Conservation (phyloP, 768 basidiomycete genomes). For the Auriculariales sp. region DNA sequence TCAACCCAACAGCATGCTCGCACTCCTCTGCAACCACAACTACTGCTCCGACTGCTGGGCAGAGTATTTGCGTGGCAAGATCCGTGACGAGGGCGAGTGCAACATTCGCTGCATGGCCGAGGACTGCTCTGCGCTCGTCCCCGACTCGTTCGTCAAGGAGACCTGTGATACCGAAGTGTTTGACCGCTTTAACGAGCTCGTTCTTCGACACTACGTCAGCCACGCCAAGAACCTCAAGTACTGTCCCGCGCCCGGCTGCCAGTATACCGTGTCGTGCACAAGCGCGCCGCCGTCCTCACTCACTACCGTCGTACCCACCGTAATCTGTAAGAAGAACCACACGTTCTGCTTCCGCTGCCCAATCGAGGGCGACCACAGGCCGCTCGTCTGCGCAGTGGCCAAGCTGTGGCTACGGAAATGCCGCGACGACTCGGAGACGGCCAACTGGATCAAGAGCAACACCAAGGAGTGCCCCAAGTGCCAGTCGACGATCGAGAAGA, state of each 20-base stretch:
- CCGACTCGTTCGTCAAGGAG: constrained; percentile 45
- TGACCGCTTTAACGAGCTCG: constrained; percentile 70
- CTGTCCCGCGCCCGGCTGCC: constrained; percentile 91
- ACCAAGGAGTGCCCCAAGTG: constrained; percentile 97
- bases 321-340: constrained; percentile 57
- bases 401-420: constrained; percentile 96
- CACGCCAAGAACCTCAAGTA: constrained; percentile 75
- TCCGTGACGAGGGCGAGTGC: constrained; percentile 68
- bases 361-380: constrained; percentile 80
- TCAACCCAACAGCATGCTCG: constrained; percentile 36
- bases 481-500: constrained; percentile 98
- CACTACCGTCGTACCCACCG: constrained; percentile 73
- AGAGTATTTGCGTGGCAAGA: constrained; percentile 65
- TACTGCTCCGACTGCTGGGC: constrained; percentile 81
- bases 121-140: constrained; percentile 48
- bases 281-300: constrained; percentile 66
- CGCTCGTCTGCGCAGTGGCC: constrained; percentile 78
- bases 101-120: constrained; percentile 70
- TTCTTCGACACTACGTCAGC: constrained; percentile 80
- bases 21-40: constrained; percentile 68
- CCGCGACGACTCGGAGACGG: constrained; percentile 92
- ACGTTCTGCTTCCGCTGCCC: constrained; percentile 92
- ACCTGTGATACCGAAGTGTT: constrained; percentile 42
- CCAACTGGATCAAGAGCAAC: constrained; percentile 99
- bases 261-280: constrained; percentile 83